Base-by-base conservation (phyloP, 1,139 yeast species). In the Geotrichum bryndzae region DNA sequence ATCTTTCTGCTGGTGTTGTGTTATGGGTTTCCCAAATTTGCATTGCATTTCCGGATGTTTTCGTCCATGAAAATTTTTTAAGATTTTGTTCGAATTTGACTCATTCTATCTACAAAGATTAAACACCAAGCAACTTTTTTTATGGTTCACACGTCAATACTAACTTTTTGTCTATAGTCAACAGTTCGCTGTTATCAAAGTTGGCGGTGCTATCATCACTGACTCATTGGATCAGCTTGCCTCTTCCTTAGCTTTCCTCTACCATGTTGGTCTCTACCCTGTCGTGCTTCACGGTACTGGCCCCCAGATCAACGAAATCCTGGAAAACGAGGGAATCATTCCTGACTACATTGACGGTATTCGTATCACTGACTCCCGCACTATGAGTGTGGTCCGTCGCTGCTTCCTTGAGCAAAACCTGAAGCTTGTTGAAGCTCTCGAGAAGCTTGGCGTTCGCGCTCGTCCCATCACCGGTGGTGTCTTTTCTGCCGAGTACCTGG, bases 381-480 rank as follows among this genome's bases (percentile, higher is more conserved):
- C 99, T 51, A 94, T 94, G 98, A 83, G 89, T 67, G 97, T 95
- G 38, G 99, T 95, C 54, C 87, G 99, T 77, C 84, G 87, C 72
- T 91, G 98, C 76, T 94, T 94, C 79, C 78, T 94, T 69, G 97
- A 94, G 76, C 99, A 94, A 76, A 94, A 94, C 78, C 83, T 95
- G 73, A 87, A 92, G 72, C 82, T 94, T 62, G 99, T 95, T 33
- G 95, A 97, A 60, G 99, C 99, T 46, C 82, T 94, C 66, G 99
- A 95, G 76, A 86, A 89, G 74, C 84, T 90, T 83, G 99, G 99
- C 56, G 99, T 95, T 61, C 94, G 91, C 67, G 98, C 99, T 25
- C 86, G 99, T 77, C 99, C 99, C 61, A 94, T 94, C 71, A 94
- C 98, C 56, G 95, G 96, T 53, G 99, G 99, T 70, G 99, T 95